These are phyloP conservation scores for Xylariaceae sp. DNA, from an alignment of 2,329 filamentous ascomycete genomes.

Conservation along the genomic window DNA sequence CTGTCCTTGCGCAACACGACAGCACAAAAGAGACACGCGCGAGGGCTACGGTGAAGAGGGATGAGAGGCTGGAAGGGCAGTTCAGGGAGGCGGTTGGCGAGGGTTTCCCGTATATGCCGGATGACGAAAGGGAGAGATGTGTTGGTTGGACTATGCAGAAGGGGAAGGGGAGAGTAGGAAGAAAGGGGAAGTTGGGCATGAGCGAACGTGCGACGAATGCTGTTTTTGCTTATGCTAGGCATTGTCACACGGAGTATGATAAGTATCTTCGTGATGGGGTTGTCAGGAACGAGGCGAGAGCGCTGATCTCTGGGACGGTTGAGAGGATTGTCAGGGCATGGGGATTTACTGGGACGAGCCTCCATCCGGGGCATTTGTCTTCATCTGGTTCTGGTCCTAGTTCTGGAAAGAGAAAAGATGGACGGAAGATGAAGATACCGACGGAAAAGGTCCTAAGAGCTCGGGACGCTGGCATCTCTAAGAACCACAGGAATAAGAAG, in stretches of 20 bases:
- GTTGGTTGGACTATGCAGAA: constrained; percentile 53
- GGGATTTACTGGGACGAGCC: constrained; percentile 13
- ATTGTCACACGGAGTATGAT: constrained; percentile 56
- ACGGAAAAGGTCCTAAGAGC: no score
- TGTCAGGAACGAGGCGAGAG: constrained; percentile 28
- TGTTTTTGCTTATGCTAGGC: constrained; percentile 57
- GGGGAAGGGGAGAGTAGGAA: constrained; percentile 54
- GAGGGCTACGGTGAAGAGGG: constrained; percentile 43
- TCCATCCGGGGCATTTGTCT: no score
- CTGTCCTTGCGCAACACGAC: constrained; percentile 39
- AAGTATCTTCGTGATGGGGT: no score
- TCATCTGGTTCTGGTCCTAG: background rate
- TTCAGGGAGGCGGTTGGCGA: constrained; percentile 45
- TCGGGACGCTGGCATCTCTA: no score
- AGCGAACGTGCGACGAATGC: constrained; percentile 52
- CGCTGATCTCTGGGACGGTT: constrained; percentile 10
- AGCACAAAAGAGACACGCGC: constrained; percentile 41
- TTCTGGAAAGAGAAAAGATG: no score
- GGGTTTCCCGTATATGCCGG: constrained; percentile 51
- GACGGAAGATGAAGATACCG: background rate
- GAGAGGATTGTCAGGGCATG: constrained; percentile 20
- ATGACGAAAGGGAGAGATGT: constrained; percentile 42
- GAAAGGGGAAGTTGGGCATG: constrained; percentile 48
- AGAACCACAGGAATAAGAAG: background rate
- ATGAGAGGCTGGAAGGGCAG: constrained; percentile 45